A percentile compares a stretch with the other conserved stretches of the same genome.
phyloP scores from a whole-genome alignment of 2,329 filamentous ascomycete species.

The Pyrenochaeta sp. region DNA sequence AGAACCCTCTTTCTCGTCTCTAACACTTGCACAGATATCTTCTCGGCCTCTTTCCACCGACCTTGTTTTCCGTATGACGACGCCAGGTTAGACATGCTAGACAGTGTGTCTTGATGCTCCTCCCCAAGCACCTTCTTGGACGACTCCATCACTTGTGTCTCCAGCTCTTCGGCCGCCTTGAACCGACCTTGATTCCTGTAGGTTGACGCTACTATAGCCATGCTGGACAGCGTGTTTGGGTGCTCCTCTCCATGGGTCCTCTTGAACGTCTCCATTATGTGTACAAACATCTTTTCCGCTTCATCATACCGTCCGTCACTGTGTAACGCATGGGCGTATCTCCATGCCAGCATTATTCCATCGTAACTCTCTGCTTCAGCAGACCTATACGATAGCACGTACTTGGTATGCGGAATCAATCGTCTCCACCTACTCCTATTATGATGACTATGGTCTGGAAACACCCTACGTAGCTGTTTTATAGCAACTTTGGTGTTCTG shows the following conservation, averaged over 20 bases:
- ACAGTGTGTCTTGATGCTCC: conserved; percentile 10
- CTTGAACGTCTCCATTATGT: conserved; percentile 19
- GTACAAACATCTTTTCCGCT: conserved; percentile 17
- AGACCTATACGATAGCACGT: conserved; percentile 14
- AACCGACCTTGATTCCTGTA: conserved; percentile 3
- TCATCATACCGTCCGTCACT: conserved; percentile 19
- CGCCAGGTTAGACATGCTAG: conserved; percentile 8
- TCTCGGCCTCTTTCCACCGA: too few relatives aligned
- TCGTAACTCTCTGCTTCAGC: conserved; percentile 6
- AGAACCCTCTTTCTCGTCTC: too few relatives aligned
- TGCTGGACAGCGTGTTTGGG: conserved; percentile 9
- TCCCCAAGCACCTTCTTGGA: too few relatives aligned
- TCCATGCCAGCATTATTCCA: conserved; percentile 9
- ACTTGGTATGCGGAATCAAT: conserved; percentile 22
- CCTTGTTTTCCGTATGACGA: too few relatives aligned
- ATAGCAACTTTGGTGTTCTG: conserved; percentile 11
- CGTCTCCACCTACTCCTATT: conserved; percentile 29
- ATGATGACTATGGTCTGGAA: conserved; percentile 16
- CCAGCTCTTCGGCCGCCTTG: conserved; percentile 5
- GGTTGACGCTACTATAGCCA: neutral
- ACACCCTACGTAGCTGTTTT: conserved; percentile 16
- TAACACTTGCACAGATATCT: too few relatives aligned
- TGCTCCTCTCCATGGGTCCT: conserved; percentile 8
- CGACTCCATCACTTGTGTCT: conserved; percentile 1
- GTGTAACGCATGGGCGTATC: conserved; percentile 15